These are phyloP conservation scores for Rhododendron molle DNA, from an alignment of 148 eudicot species.

Conservation along the genomic window DNA sequence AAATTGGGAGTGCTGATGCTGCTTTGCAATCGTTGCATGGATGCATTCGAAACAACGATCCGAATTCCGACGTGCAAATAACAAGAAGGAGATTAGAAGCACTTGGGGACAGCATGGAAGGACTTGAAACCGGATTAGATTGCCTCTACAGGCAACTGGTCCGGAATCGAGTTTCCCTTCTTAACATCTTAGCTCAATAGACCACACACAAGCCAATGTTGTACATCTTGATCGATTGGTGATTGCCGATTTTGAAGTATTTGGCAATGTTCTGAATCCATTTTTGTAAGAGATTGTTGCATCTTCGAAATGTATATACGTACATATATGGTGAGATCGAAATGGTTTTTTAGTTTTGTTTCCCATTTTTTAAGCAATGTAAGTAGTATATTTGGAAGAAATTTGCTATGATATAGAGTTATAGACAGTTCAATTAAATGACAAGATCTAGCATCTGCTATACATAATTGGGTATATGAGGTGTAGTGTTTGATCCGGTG, in stretches of 20 bases:
- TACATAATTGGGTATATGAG: neutral
- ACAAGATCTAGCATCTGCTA: neutral
- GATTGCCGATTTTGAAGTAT: neutral
- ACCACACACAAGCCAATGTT: neutral
- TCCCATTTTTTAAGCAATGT: neutral
- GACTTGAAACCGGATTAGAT: slow-evolving; percentile 21
- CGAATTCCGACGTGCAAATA: slow-evolving; percentile 14
- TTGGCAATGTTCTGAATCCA: neutral
- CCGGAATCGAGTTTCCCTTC: slow-evolving; percentile 28
- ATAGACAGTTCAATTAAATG: neutral
- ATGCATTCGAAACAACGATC: neutral
- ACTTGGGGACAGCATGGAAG: slow-evolving; percentile 22
- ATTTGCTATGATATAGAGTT: neutral
- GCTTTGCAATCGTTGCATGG: slow-evolving; percentile 5
- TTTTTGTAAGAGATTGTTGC: neutral
- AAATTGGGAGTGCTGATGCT: slow-evolving; percentile 23
- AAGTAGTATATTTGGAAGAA: neutral
- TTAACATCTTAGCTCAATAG: slow-evolving; percentile 29
- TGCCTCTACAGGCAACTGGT: slow-evolving; percentile 26
- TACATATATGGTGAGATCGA: neutral
- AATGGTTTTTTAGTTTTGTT: neutral
- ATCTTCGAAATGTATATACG: neutral
- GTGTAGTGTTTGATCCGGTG: neutral
- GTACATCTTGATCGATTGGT: neutral
- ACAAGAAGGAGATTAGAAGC: slow-evolving; percentile 17